These are phyloP conservation scores for Sarocladiaceae sp. DNA, from an alignment of 2,329 filamentous ascomycete species.

Conservation along the genomic window DNA sequence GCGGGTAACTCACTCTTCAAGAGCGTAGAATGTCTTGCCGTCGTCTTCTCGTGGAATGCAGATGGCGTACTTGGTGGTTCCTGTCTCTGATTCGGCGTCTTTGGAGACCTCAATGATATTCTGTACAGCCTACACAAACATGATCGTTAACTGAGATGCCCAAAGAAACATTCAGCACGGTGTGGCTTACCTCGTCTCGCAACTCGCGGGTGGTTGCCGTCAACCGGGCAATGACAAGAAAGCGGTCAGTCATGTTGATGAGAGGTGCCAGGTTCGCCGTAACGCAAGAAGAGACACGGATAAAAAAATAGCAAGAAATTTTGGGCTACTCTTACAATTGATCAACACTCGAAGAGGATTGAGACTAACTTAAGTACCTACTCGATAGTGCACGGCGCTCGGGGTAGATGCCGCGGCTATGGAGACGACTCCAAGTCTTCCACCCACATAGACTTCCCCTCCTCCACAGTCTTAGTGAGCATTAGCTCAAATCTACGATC, in stretches of 20 bases:
- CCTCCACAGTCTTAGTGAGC: too few relatives aligned
- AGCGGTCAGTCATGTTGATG: conserved; percentile 4
- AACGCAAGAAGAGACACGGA: too few relatives aligned
- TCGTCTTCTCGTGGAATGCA: conserved; percentile 20
- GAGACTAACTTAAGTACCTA: too few relatives aligned
- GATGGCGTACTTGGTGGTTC: conserved; percentile 18
- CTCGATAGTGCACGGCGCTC: too few relatives aligned
- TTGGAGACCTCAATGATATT: conserved; percentile 12
- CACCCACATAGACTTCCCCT: too few relatives aligned
- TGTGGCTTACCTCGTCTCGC: conserved; percentile 9
- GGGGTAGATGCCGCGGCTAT: too few relatives aligned
- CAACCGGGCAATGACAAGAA: conserved; percentile 10
- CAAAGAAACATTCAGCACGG: neutral
- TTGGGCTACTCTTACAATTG: neutral
- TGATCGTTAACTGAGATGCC: neutral
- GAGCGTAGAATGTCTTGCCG: conserved; percentile 18
- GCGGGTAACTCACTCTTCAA: conserved; percentile 18
- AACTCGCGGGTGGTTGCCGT: conserved; percentile 1
- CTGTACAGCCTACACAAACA: conserved; percentile 12
- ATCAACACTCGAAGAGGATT: neutral
- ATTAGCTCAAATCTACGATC: too few relatives aligned
- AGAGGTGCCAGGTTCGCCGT: too few relatives aligned
- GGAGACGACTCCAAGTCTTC: too few relatives aligned
- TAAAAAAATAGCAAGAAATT: neutral
- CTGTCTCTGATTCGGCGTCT: conserved; percentile 16